Evolutionary conservation across 148 eudicot genomes (phyloP), one percentile per base, ranked within the genome.

Genomic region (Vaccinium macrocarpon): DNA sequence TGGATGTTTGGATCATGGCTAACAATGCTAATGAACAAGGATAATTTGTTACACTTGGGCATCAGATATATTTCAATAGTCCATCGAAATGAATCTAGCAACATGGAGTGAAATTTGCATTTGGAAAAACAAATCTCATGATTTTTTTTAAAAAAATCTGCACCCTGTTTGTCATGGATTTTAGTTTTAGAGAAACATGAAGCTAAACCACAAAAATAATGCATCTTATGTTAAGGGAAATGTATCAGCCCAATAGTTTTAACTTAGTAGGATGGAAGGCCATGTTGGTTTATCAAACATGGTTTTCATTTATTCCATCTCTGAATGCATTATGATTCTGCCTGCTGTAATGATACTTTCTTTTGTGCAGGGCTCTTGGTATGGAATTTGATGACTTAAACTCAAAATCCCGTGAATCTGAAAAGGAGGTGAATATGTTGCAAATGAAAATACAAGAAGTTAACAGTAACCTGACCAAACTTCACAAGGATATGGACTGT

Each of bases 401-500:
- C 78, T 74, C 87, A 76, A 97, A 95, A 88, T 91, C 92, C 72
- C 92, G 85, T 64, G 97, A 95, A 88, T 97, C 96, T 35, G 94
- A 94, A 83, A 93, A 87, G 88, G 98, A 95, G 87, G 99, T 97
- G 83, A 89, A 89, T 82, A 74, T 83, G 82, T 70, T 93, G 88
- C 88, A 97, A 83, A 84, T 92, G 93, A 95, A 90, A 88, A 92
- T 93, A 81, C 86, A 93, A 81, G 99, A 97, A 87, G 92, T 85
- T 86, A 89, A 82, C 51, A 88, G 57, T 83, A 88, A 87, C 79
- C 81, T 95, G 55, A 85, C 88, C 87, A 93, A 90, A 84, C 86
- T 86, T 80, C 95, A 84, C 82, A 94, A 92, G 83, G 95, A 93
- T 82, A 88, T 88, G 88, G 98, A 97, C 46, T 89, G 99, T 97